Conservation (phyloP, 2,329 filamentous ascomycete genomes). For the Colletotrichum sp. region DNA sequence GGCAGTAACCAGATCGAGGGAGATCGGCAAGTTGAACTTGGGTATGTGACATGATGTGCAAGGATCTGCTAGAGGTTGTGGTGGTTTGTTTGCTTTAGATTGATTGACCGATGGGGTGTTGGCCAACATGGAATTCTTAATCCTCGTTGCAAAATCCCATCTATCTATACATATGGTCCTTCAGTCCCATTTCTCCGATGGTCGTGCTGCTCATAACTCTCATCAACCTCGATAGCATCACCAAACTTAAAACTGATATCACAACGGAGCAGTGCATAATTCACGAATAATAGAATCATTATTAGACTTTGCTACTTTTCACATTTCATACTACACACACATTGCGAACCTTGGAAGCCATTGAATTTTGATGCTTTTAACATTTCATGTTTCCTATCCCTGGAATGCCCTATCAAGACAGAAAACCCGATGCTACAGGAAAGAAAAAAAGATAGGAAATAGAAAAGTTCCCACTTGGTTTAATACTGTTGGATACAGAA, state of each 20-base stretch:
- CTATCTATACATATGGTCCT: neutral
- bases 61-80: neutral
- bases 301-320: slow-evolving; percentile 25
- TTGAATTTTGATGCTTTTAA: slow-evolving; percentile 25
- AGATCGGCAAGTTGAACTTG: slow-evolving; percentile 4
- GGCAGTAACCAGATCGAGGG: neutral
- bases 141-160: neutral
- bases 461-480: slow-evolving; percentile 20
- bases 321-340: slow-evolving; percentile 23
- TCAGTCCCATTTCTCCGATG: neutral
- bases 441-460: slow-evolving; percentile 21
- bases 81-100: neutral
- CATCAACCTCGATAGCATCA: neutral
- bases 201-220: neutral
- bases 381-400: slow-evolving; percentile 38
- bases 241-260: neutral
- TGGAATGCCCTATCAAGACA: slow-evolving; percentile 25
- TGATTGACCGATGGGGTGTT: neutral
- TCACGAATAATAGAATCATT: neutral
- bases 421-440: slow-evolving; percentile 30
- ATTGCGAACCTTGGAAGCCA: neutral
- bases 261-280: neutral
- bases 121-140: neutral
- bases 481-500: slow-evolving; percentile 21
- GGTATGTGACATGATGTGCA: neutral